A percentile compares a stretch with the other conserved stretches of the same genome.
These are phyloP conservation scores for Monosporascus sp. DNA, from an alignment of 2,329 filamentous ascomycete species.

Conservation along the genomic window DNA sequence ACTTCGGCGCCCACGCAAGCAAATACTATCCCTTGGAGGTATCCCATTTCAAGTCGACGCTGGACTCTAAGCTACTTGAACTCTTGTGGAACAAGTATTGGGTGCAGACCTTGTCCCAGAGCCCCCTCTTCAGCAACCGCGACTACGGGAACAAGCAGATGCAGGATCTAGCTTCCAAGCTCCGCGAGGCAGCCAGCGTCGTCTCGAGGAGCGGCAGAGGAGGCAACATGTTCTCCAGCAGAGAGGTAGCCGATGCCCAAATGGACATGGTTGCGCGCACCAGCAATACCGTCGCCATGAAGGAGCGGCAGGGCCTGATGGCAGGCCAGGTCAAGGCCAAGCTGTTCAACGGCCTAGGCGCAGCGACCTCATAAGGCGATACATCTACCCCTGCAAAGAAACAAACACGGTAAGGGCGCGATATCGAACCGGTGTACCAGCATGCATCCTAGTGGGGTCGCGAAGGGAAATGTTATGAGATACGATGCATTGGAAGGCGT, in stretches of 20 bases:
- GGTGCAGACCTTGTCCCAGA: slow-evolving; percentile 92
- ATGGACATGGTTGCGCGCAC: slow-evolving; percentile 24
- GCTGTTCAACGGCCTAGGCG: slow-evolving; percentile 24
- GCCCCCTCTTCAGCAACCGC: slow-evolving; percentile 82
- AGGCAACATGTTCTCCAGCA: slow-evolving; percentile 19
- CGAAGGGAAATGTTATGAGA: slow-evolving; percentile 12
- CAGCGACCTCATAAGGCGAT: neutral
- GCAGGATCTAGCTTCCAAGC: slow-evolving; percentile 78
- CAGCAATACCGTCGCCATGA: slow-evolving; percentile 26
- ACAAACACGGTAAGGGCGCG: too few species aligned
- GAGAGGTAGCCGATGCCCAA: slow-evolving; percentile 13
- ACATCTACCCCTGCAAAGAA: neutral
- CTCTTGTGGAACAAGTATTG: slow-evolving; percentile 98
- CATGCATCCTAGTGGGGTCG: neutral
- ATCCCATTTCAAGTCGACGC: slow-evolving; percentile 87
- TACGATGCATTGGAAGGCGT: slow-evolving; percentile 29
- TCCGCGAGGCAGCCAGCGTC: slow-evolving; percentile 54
- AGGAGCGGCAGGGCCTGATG: slow-evolving; percentile 29
- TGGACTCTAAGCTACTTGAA: slow-evolving; percentile 82
- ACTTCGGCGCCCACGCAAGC: slow-evolving; percentile 88
- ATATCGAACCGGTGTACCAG: too few species aligned
- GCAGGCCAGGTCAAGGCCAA: slow-evolving; percentile 25
- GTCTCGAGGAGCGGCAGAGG: slow-evolving; percentile 29
- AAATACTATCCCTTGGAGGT: slow-evolving; percentile 90
- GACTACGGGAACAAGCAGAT: slow-evolving; percentile 94